Base-by-base conservation (phyloP, 78 protist species). In the Polysphondylium violaceum region DNA sequence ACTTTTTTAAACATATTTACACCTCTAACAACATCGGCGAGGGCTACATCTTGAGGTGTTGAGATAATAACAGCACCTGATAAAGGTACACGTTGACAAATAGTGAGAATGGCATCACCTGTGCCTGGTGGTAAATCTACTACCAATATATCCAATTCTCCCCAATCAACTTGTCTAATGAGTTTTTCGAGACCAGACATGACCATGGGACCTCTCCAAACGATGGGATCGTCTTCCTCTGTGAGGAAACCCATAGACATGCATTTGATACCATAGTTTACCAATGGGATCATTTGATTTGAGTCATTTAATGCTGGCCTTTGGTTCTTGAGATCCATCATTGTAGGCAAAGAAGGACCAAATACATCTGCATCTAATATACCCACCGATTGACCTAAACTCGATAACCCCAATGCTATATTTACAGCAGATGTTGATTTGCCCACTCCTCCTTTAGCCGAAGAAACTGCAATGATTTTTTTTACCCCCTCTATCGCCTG, bases 91-190 rank as follows among this genome's bases (percentile, higher is more conserved):
- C 79, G 35, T 88, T 98, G 99, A n/a, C 94, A 27, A 76, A 98
- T 87, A 17, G 99, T 92, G 25, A 98, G 95, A 33, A 95, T 98
- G 14, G 96, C 96, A 76, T 98, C 99, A 63, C 99, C 98, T 5
- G 99, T 99, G 60, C 99, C 99, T 0, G 99, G 99, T 25, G 99
- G 99, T 93, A 97, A 69, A 96, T 99, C 99, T 40, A 98, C 51
- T 41, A 97, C 95, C 14, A 99, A 85, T 5, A 55, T 47, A 87
- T 99, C 99, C 5, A 98, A 87, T 11, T 76, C 95, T 0, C 96
- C 98, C 99, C 99, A 98, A 0, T 38, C 88, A 1, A 86, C 86
- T n/a, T 71, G 69, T 4, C 64, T 23, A 33, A 97, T 23, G 43
- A 98, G 76, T 76, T 93, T 93, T 27, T 95, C 67, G n/a, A 96